Conservation (phyloP, 2,329 filamentous ascomycete genomes). For the Hortaea werneckii region DNA sequence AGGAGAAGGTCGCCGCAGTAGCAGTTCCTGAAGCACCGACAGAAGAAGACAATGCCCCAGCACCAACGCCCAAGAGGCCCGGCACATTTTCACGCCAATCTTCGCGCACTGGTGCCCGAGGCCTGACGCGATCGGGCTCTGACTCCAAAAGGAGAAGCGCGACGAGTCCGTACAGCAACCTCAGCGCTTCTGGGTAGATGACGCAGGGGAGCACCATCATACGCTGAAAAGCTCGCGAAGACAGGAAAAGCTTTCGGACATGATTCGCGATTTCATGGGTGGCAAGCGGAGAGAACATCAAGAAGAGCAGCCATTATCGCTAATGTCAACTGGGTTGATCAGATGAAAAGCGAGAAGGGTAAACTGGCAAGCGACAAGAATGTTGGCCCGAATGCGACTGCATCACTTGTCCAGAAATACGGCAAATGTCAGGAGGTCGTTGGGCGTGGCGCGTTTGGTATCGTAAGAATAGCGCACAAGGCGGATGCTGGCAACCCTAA, state of each 20-base stretch:
- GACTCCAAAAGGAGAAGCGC: conserved; percentile 23
- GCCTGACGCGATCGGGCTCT: conserved; percentile 18
- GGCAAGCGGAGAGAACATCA: conserved; percentile 70
- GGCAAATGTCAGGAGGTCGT: conserved; percentile 97
- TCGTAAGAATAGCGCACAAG: conserved; percentile 96
- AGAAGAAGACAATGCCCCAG: conserved; percentile 14
- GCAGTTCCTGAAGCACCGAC: conserved; percentile 18
- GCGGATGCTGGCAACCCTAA: conserved; percentile 67
- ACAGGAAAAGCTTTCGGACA: conserved; percentile 88
- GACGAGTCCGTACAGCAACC: conserved; percentile 14
- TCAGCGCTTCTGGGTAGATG: conserved; percentile 46
- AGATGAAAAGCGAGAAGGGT: conserved; percentile 79
- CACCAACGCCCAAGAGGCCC: conserved; percentile 11
- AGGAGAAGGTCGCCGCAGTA: conserved; percentile 12
- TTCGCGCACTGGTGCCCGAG: conserved; percentile 13
- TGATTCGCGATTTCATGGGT: conserved; percentile 73
- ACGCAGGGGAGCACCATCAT: conserved; percentile 71
- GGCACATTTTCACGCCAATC: conserved; percentile 20
- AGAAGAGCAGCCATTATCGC: conserved; percentile 70
- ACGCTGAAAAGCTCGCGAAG: conserved; percentile 79
- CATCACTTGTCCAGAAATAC: conserved; percentile 87
- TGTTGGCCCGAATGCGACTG: conserved; percentile 61
- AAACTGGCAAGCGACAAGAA: conserved; percentile 64
- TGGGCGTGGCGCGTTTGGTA: conserved; percentile 90
- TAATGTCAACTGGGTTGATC: conserved; percentile 97